A percentile compares a stretch with the other conserved stretches of the same genome.
Conservation (phyloP, 2,329 filamentous ascomycete genomes). For the Fusarium sp. region DNA sequence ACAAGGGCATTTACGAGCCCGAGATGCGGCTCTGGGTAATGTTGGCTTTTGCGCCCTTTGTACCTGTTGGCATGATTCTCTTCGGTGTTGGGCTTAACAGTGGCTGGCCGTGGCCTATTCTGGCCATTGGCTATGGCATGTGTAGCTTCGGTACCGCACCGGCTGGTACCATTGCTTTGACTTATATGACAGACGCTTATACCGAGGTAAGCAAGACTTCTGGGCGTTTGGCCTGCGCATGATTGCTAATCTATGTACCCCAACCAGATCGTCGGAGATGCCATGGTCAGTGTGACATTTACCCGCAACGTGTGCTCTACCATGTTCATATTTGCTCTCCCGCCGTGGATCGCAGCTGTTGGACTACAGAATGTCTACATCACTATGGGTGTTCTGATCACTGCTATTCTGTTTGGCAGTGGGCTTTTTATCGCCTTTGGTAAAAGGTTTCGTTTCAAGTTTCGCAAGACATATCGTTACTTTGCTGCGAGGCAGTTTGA, state of each 20-base stretch:
- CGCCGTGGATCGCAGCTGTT: constrained; percentile 1
- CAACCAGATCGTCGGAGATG: constrained; percentile 7
- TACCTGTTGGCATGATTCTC: background rate
- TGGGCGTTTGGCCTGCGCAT: background rate
- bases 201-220: background rate
- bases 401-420: background rate
- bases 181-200: constrained; percentile 11
- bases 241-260: background rate
- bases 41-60: background rate
- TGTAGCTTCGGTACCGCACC: constrained; percentile 8
- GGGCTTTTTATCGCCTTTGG: constrained; percentile 5
- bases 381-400: constrained; percentile 3
- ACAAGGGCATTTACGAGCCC: constrained; percentile 56
- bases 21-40: constrained; percentile 53
- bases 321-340: constrained; percentile 9
- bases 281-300: constrained; percentile 11
- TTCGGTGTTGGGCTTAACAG: constrained; percentile 10
- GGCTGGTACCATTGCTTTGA: background rate
- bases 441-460: background rate
- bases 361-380: constrained; percentile 7
- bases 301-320: constrained; percentile 3
- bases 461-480: background rate
- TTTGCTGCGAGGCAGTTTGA: background rate
- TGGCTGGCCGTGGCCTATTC: constrained; percentile 3
- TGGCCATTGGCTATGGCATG: constrained; percentile 2